Conservation (phyloP, 495 filamentous ascomycete genomes). For the Terfezia boudieri region DNA sequence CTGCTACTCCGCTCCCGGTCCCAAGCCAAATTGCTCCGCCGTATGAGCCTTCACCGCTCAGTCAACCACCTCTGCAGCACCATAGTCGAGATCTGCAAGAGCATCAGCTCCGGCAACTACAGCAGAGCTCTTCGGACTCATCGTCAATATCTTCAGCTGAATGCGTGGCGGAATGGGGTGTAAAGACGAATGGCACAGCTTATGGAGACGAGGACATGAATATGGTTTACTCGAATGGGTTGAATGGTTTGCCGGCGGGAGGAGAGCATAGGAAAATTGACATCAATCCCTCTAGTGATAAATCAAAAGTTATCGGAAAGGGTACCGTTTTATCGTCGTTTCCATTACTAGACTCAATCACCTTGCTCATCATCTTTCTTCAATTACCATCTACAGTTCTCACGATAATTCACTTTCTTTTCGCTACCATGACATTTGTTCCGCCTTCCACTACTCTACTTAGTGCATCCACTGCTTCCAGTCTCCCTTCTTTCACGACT, state of each 20-base stretch:
- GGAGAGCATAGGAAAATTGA: slow-evolving; percentile 18
- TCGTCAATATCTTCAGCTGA: slow-evolving; percentile 10
- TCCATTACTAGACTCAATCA: slow-evolving; percentile 85
- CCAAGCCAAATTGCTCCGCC: slow-evolving; percentile 5
- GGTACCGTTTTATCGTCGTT: slow-evolving; percentile 69
- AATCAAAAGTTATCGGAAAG: slow-evolving; percentile 2
- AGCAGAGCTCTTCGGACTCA: slow-evolving; percentile 8
- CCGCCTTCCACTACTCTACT: slow-evolving; percentile 42
- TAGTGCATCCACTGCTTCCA: slow-evolving; percentile 25
- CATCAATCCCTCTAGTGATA: slow-evolving; percentile 14
- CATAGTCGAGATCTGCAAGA: background rate
- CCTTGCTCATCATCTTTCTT: slow-evolving; percentile 90
- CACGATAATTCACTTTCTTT: slow-evolving; percentile 77
- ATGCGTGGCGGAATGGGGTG: slow-evolving; percentile 11
- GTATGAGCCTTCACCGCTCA: slow-evolving; percentile 5
- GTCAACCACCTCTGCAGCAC: background rate
- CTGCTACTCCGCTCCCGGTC: slow-evolving; percentile 10
- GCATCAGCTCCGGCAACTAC: slow-evolving; percentile 3
- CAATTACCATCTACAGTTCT: slow-evolving; percentile 85
- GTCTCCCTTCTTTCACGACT: slow-evolving; percentile 27
- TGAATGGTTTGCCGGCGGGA: slow-evolving; percentile 7
- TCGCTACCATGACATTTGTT: slow-evolving; percentile 83
- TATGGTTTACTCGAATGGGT: slow-evolving; percentile 9
- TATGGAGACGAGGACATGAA: slow-evolving; percentile 11
- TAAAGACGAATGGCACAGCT: slow-evolving; percentile 7